Conservation (phyloP, 305 asterid species). For the Plantago coronopus region DNA sequence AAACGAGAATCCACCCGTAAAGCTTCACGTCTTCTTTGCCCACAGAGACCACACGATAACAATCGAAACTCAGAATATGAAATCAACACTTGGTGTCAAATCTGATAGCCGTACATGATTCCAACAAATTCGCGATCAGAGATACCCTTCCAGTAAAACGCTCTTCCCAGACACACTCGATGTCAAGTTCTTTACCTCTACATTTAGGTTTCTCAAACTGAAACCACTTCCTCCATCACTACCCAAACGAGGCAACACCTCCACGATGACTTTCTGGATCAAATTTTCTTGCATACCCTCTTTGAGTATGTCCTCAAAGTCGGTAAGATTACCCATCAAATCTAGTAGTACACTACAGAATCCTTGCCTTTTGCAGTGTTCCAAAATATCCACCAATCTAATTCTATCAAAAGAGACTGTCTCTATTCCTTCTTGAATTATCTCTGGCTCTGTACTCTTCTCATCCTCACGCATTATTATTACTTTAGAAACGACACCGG, state of each 20-base stretch:
- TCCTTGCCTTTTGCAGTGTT: slow-evolving; percentile 65
- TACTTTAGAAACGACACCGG: slow-evolving; percentile 35
- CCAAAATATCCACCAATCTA: slow-evolving; percentile 52
- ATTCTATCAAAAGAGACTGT: slow-evolving; percentile 36
- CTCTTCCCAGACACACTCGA: slow-evolving; percentile 43
- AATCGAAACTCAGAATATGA: too few relatives aligned
- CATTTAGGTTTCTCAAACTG: slow-evolving; percentile 25
- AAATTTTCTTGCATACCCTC: slow-evolving; percentile 58
- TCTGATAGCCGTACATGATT: not conserved
- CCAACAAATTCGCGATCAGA: slow-evolving; percentile 25
- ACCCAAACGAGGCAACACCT: slow-evolving; percentile 57
- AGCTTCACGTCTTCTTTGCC: not conserved
- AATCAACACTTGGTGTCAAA: not conserved
- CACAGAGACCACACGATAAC: not conserved
- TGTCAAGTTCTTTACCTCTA: slow-evolving; percentile 45
- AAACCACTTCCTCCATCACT: slow-evolving; percentile 28
- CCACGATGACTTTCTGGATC: slow-evolving; percentile 75
- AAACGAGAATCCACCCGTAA: not conserved
- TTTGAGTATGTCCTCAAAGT: slow-evolving; percentile 51
- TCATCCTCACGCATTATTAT: slow-evolving; percentile 40
- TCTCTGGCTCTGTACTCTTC: slow-evolving; percentile 25
- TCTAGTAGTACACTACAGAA: slow-evolving; percentile 70
- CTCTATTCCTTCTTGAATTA: slow-evolving; percentile 41
- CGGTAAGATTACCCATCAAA: slow-evolving; percentile 38
- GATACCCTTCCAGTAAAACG: slow-evolving; percentile 71